Evolutionary conservation across 2,329 filamentous ascomycete species (phyloP), one percentile per base, ranked within the genome.

Genomic region (Biscogniauxia mediterranea): DNA sequence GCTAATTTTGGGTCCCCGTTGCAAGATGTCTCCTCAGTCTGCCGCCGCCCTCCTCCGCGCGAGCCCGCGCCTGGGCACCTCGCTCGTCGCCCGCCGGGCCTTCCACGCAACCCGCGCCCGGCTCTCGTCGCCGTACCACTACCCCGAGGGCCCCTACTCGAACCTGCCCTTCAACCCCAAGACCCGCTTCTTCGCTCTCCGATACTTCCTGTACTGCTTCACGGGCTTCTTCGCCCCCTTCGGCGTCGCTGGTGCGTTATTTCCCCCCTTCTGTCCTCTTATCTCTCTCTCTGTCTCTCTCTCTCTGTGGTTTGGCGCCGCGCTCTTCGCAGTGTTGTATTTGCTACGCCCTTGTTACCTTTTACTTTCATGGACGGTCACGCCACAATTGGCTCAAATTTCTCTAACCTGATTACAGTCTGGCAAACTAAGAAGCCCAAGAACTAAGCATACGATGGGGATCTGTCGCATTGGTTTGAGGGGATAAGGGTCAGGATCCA

Each of bases 111-210:
- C 94, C 77, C 91, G 92, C 75, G 81, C 90, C 77, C 92, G 91
- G 79, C 82, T 96, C 77, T 86, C 84, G 73, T 96, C 92, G 77
- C 93, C 93, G 67, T 97, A 96, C 89, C 95, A 99, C 85, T 99
- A 99, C 84, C 90, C 94, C 72, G 94, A 98, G 84, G 95, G 94
- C 68, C 91, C 94, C 75, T 90, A 92, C 80, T 89, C 85, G 84
- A 98, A 97, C 86, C 81, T 99, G 69, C 95, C 95, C 69, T 99
- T 99, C 88, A 96, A 99, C 85, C 91, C 95, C 70, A 85, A 92
- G 82, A 94, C 89, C 76, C 91, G 88, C 81, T 90, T 85, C 81
- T 99, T 99, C 78, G 86, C 82, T 69, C 65, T 92, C 71, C 85
- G 89, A 80, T 99, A 90, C 88, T 96, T 92, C 90, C 76, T 76